Evolutionary conservation across 1,284 basidiomycete species (phyloP).

Genomic region (Porogramme epimiltina): DNA sequence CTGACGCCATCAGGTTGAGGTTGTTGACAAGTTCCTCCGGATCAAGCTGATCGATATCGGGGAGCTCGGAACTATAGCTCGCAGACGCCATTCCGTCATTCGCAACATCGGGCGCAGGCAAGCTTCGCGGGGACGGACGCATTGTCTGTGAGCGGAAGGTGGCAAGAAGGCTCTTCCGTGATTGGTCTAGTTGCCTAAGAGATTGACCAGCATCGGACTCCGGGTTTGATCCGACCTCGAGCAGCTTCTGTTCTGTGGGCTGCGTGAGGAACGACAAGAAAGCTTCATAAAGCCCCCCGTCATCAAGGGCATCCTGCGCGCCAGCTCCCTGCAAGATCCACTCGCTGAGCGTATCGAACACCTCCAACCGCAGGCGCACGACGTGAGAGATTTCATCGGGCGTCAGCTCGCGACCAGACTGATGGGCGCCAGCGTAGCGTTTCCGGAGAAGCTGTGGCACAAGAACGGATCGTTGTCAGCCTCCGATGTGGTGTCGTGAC

Average conservation of each 20-base stretch:
- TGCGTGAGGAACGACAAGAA: conserved; percentile 56
- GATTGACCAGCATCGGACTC: conserved; percentile 47
- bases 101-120: conserved; percentile 30
- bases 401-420: conserved; percentile 21
- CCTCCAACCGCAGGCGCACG: conserved; percentile 48
- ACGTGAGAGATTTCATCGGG: conserved; percentile 28
- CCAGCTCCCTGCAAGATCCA: conserved; percentile 75
- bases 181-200: conserved; percentile 47
- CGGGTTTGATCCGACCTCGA: conserved; percentile 24
- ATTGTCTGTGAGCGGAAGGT: conserved; percentile 61
- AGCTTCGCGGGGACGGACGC: conserved; percentile 49
- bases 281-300: conserved; percentile 58
- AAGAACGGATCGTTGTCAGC: conserved; percentile 2
- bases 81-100: conserved; percentile 30
- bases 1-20: conserved; percentile 71
- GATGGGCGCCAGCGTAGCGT: conserved; percentile 59
- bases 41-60: conserved; percentile 66
- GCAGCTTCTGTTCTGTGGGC: conserved; percentile 25
- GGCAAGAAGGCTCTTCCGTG: conserved; percentile 42
- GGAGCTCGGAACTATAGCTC: conserved; percentile 56
- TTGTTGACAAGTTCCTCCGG: conserved; percentile 73
- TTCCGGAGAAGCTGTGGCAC: conserved; percentile 74
- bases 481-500: conserved; percentile 8
- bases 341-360: conserved; percentile 64
- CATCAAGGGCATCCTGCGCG: conserved; percentile 75